Conservation (phyloP, 2,329 filamentous ascomycete genomes). For the Aspergillus uvarum region DNA sequence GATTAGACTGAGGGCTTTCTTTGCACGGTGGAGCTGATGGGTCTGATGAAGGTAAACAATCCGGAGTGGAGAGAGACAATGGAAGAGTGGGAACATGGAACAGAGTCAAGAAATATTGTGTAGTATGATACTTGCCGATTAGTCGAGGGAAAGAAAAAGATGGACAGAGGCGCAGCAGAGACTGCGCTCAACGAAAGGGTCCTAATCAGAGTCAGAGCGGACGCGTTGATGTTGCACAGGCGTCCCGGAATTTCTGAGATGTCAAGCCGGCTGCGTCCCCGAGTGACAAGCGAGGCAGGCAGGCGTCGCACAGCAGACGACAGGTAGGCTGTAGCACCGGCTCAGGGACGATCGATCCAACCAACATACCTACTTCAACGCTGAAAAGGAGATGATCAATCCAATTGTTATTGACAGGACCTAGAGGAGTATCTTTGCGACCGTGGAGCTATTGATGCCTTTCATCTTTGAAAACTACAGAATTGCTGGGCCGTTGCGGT, state of each 20-base stretch:
- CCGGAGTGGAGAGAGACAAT: neutral
- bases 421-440: no score
- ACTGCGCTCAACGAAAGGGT: no score
- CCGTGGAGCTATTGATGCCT: no score
- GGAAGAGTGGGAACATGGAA: neutral
- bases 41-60: neutral
- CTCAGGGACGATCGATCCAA: conserved; percentile 2
- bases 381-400: no score
- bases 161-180: neutral
- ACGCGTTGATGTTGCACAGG: conserved; percentile 9
- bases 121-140: no score
- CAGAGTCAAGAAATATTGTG: neutral
- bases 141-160: neutral
- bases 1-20: conserved; percentile 3
- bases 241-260: conserved; percentile 12
- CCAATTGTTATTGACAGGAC: no score
- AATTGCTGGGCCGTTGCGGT: no score
- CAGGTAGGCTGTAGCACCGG: neutral
- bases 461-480: no score
- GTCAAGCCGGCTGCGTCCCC: conserved; percentile 5
- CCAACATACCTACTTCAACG: no score
- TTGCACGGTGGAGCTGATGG: neutral
- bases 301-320: neutral
- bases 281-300: conserved; percentile 1
- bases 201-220: no score